Evolutionary conservation across 805 yeast genomes (phyloP).

Genomic region (Suhomyces vadensis): DNA sequence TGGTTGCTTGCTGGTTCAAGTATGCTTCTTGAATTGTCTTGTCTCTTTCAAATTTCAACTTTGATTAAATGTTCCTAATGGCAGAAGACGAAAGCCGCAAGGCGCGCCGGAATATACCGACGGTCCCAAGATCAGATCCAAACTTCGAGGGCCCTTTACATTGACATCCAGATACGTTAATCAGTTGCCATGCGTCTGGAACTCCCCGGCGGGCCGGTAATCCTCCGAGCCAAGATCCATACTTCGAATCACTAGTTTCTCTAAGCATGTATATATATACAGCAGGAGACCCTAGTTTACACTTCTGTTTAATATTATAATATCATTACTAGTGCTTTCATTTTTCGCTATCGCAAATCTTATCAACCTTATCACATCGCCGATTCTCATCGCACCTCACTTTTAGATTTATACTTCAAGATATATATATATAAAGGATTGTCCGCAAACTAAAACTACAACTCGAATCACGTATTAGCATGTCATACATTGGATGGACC

Average conservation of each 20-base stretch:
- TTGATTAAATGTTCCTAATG: too few species aligned
- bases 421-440: neutral
- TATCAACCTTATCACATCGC: conserved; percentile 2
- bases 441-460: neutral
- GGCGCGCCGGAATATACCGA: conserved; percentile 5
- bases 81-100: too few species aligned
- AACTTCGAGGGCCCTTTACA: neutral
- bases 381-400: neutral
- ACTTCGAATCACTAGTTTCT: neutral
- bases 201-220: conserved; percentile 1
- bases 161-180: neutral
- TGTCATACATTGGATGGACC: conserved; percentile 68
- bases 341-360: conserved; percentile 1
- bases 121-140: neutral
- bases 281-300: neutral
- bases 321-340: too few species aligned
- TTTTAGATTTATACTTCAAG: neutral
- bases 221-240: neutral
- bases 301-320: neutral
- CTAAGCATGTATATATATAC: neutral
- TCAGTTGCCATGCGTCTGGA: neutral
- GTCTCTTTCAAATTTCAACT: conserved; percentile 82
- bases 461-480: conserved; percentile 2
- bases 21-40: conserved; percentile 78
- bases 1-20: conserved; percentile 48